phyloP scores from a whole-genome alignment of 805 yeast species.

The Pachysolen tannophilus region DNA sequence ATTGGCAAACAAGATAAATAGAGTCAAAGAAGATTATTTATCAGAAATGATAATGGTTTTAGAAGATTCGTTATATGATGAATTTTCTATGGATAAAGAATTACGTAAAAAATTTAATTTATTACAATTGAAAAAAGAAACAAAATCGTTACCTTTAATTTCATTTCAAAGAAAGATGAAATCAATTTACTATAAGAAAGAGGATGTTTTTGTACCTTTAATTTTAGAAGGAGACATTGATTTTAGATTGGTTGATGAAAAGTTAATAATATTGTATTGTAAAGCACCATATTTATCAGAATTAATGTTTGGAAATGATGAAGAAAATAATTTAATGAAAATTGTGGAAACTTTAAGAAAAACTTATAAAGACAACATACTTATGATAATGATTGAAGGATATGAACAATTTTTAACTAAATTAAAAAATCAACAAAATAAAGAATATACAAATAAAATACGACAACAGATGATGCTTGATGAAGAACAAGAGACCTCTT shows the following conservation, averaged over 20 bases:
- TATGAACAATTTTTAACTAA: conserved; percentile 35
- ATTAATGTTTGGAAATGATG: conserved; percentile 20
- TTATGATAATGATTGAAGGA: conserved; percentile 40
- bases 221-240: no score
- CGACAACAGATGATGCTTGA: conserved; percentile 20
- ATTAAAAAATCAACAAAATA: conserved; percentile 36
- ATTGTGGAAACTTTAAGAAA: conserved; percentile 16
- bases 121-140: conserved; percentile 14
- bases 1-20: conserved; percentile 25
- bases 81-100: conserved; percentile 20
- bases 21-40: conserved; percentile 42
- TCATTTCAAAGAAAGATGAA: conserved; percentile 42
- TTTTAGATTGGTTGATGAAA: conserved; percentile 33
- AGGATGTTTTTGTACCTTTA: conserved; percentile 47
- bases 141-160: conserved; percentile 32
- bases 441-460: conserved; percentile 31
- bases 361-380: conserved; percentile 17
- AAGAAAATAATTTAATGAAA: no score
- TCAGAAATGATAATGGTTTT: conserved; percentile 40
- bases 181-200: conserved; percentile 37
- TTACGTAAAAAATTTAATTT: conserved; percentile 11
- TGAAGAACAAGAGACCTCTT: not conserved
- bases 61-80: conserved; percentile 22
- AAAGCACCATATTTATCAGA: conserved; percentile 35
- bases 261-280: conserved; percentile 33